These are phyloP conservation scores for Alopecurus myosuroides DNA, from an alignment of 176 grass and related monocot species.

Conservation along the genomic window DNA sequence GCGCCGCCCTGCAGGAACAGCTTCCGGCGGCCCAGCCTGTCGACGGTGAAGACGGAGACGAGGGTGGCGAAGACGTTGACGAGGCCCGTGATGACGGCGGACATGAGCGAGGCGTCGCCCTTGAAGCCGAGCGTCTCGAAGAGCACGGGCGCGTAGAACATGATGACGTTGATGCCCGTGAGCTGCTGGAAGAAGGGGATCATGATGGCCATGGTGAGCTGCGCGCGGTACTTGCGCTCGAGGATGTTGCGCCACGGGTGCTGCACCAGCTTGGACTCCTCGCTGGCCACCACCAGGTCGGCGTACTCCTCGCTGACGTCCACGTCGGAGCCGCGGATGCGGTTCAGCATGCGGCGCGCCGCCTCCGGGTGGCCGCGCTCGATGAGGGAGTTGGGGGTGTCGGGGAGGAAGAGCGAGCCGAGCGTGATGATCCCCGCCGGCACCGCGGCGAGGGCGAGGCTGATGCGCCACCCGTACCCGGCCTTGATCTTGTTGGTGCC, in stretches of 20 bases:
- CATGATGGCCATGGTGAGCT: constrained; percentile 50
- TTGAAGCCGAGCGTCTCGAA: constrained; percentile 62
- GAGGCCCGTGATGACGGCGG: constrained; percentile 56
- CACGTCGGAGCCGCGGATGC: constrained; percentile 41
- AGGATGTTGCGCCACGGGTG: constrained; percentile 64
- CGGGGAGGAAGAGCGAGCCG: constrained; percentile 81
- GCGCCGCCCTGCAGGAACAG: constrained; percentile 52
- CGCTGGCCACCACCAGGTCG: constrained; percentile 47
- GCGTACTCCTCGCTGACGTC: constrained; percentile 56
- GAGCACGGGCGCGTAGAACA: constrained; percentile 75
- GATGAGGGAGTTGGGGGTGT: constrained; percentile 95
- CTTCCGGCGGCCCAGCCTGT: constrained; percentile 30
- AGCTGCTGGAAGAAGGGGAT: constrained; percentile 83
- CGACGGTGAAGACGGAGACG: constrained; percentile 46
- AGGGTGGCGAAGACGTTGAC: constrained; percentile 66
- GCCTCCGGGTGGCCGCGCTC: constrained; percentile 66
- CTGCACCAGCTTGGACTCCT: constrained; percentile 36
- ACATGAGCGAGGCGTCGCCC: constrained; percentile 61
- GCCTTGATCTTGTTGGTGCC: constrained; percentile 79
- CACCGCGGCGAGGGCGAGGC: constrained; percentile 78
- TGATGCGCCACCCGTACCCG: constrained; percentile 83
- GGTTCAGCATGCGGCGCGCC: constrained; percentile 34
- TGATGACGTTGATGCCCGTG: constrained; percentile 70
- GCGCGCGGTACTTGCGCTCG: constrained; percentile 40
- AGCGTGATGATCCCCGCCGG: constrained; percentile 83